Conservation (phyloP, 2,329 filamentous ascomycete species). For the Fusarium chaquense region DNA sequence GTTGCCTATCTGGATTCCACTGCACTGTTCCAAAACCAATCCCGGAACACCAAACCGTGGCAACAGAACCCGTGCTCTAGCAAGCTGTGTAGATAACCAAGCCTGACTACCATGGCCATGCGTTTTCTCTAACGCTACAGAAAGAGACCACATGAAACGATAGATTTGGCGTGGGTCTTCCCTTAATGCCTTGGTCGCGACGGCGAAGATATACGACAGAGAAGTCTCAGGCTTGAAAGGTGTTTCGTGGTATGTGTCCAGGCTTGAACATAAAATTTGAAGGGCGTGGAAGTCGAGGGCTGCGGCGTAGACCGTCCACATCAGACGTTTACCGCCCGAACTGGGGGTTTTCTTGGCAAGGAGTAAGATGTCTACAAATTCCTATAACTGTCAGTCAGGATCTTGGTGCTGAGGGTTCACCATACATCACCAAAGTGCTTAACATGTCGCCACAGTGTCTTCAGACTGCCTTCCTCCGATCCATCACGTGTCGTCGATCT, state of each 20-base stretch:
- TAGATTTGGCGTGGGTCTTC: constrained; percentile 37
- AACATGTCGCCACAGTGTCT: constrained; percentile 28
- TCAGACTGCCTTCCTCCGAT: background rate
- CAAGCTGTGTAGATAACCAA: constrained; percentile 35
- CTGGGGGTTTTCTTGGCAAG: constrained; percentile 1
- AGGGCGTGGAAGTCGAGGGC: constrained; percentile 39
- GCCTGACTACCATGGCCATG: constrained; percentile 1
- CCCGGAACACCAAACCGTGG: constrained; percentile 37
- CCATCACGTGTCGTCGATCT: constrained; percentile 2
- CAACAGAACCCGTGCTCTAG: constrained; percentile 22
- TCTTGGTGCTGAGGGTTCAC: accelerated
- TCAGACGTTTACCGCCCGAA: constrained; percentile 38
- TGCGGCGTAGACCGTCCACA: constrained; percentile 43
- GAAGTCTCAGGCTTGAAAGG: background rate
- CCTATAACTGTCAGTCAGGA: constrained; percentile 2
- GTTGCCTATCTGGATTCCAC: background rate
- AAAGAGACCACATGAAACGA: constrained; percentile 44
- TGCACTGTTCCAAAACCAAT: constrained; percentile 21
- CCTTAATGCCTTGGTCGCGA: constrained; percentile 35
- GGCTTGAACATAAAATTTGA: constrained; percentile 19
- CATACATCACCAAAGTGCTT: constrained; percentile 38
- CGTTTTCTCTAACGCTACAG: constrained; percentile 31
- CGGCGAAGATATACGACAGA: constrained; percentile 20
- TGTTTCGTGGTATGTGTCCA: background rate
- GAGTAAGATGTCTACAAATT: constrained; percentile 39